Conservation (phyloP, 208 protist genomes). For the Naegleria lovaniensis region DNA sequence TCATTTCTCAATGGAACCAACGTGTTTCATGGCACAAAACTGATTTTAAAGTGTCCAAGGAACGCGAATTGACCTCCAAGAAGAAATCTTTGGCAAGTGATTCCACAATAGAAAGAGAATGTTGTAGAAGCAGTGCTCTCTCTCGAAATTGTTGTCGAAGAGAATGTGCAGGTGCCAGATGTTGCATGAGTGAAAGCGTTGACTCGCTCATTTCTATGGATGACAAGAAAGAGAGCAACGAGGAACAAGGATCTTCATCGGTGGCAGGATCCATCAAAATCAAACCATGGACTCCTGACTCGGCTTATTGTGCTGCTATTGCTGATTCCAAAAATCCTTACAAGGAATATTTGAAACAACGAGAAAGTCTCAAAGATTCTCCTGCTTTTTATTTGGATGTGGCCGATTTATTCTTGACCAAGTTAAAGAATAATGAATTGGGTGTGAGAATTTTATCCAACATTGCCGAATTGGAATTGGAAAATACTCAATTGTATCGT, state of each 20-base stretch:
- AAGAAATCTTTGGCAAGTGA: no score
- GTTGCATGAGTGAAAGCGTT: no score
- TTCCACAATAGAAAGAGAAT: no score
- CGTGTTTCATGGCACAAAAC: background rate
- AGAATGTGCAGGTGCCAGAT: no score
- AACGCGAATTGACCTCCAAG: background rate
- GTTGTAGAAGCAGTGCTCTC: no score
- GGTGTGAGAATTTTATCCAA: slow-evolving; percentile 4
- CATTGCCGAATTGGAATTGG: slow-evolving; percentile 18
- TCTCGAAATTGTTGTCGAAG: no score
- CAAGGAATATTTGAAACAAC: background rate
- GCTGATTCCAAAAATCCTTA: background rate
- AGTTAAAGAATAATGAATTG: background rate
- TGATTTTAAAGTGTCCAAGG: background rate
- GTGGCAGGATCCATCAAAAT: background rate
- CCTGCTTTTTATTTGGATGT: slow-evolving; percentile 17
- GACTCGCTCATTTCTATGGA: no score
- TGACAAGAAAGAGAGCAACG: background rate
- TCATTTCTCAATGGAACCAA: background rate
- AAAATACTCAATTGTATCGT: slow-evolving; percentile 17
- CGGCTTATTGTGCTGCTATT: background rate
- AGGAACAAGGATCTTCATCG: background rate
- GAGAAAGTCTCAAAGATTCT: background rate
- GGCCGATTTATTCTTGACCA: background rate
- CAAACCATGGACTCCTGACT: background rate